Base-by-base conservation (phyloP, 495 filamentous ascomycete species). In the Penicillium coprophilum region DNA sequence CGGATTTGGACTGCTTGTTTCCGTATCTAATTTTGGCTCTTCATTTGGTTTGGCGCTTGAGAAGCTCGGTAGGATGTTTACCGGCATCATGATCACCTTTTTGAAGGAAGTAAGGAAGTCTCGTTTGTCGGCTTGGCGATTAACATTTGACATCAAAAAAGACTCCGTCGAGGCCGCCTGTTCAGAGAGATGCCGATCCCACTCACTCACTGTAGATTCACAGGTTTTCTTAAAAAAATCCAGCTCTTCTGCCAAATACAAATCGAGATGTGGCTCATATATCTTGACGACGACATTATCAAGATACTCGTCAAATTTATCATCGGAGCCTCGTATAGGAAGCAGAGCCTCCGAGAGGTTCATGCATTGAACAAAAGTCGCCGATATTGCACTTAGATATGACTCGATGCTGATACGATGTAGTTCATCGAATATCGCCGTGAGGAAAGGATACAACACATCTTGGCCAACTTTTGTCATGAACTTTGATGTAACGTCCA, bases 71-170 rank as follows among this genome's bases (percentile, higher is more conserved):
- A 97, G 73, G 23, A 92, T 91, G 46, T 90, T 94, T 28, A 97
- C 92, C 21, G 95, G 95, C 85, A 96, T 91, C 89, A 97, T 96
- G 59, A 99, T 90, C 10, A 99, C 94, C 66, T 99, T 97, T 71
- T 91, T 97, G 77, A 99, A 99, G 2, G 92, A 95, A 17, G 85
- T 93, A 60, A 99, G 66, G 64, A 99, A 99, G 69, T 99, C 95
- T 43, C 87, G 85, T 70, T 99, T 99, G 65, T 94, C 95, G 3
- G 90, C 93, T 75, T 96, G 91, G 27, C 95, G 83, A 58, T 91
- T 96, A 66, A 97, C 83, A 65, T 89, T 96, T 9, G 86, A 89
- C 92, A 97, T 96, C 71, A 91, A 90, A 64, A 95, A 93, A 0
- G 90, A 92, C 69, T 97, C 93, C 15, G 88, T 89, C 6, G 88